Percentiles rank a stretch among this genome's conserved stretches.
These are phyloP conservation scores for Rubia yunnanensis DNA, from an alignment of 257 asterid genomes.

Conservation along the genomic window DNA sequence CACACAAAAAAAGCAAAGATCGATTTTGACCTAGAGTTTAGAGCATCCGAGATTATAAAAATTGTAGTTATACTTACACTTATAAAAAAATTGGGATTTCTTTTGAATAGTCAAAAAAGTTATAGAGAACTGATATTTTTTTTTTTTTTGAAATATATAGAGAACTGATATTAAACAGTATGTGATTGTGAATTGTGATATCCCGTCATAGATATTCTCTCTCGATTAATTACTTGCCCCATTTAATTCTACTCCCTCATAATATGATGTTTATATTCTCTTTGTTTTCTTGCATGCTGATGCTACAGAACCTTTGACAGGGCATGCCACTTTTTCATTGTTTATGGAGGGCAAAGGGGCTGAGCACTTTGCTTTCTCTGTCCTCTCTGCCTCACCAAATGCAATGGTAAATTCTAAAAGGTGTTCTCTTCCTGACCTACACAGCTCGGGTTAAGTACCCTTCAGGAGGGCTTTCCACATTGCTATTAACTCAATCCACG, in stretches of 20 bases:
- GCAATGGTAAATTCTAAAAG: slow-evolving; percentile 22
- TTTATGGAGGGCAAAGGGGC: slow-evolving; percentile 31
- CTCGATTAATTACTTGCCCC: neutral
- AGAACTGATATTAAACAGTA: no score
- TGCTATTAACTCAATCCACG: neutral
- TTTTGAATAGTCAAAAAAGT: no score
- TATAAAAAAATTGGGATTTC: no score
- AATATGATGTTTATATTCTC: slow-evolving; percentile 31
- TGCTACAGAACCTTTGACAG: slow-evolving; percentile 70
- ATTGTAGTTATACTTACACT: no score
- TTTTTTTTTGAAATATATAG: no score
- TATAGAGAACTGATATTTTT: no score
- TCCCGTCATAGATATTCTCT: neutral
- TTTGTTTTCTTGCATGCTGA: slow-evolving; percentile 33
- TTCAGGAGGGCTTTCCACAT: slow-evolving; percentile 11
- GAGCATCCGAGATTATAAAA: no score
- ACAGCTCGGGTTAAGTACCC: slow-evolving; percentile 26
- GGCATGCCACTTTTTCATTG: slow-evolving; percentile 68
- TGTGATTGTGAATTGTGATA: no score
- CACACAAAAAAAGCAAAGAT: no score
- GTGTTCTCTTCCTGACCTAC: slow-evolving; percentile 24
- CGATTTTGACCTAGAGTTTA: no score
- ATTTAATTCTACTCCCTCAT: neutral
- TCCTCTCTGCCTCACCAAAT: slow-evolving; percentile 29
- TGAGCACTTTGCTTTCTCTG: slow-evolving; percentile 25